Base-by-base conservation (phyloP, 805 yeast genomes). In the Spathaspora passalidarum region DNA sequence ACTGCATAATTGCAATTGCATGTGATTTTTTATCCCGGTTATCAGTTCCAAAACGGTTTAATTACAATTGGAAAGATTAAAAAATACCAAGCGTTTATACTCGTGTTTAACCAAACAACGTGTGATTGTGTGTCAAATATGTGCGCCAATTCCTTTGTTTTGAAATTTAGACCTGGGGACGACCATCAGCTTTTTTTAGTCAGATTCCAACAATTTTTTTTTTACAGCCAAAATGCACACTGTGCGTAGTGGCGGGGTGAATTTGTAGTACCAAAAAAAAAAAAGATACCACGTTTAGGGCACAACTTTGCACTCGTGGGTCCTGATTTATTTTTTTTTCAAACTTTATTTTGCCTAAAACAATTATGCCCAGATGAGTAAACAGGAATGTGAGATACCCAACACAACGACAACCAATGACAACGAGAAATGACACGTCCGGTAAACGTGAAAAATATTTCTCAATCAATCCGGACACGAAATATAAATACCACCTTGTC, bases 261-360 rank as follows among this genome's bases (percentile, higher is more conserved):
- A n/a, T n/a, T n/a, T n/a, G n/a, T 29, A 29, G 4, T 17, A 11
- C 32, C n/a, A n/a, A 25, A 25, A 7, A 7, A 4, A n/a, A 7
- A 25, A 5, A 25, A 25, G 29, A 13, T 29, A 29, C 34, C 34
- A 29, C 34, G 34, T 29, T 29, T 11, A 29, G 14, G n/a, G 34
- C 34, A 29, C 34, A 29, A 29, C 34, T 29, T 29, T 29, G 13
- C 34, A 29, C 34, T 29, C 34, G 34, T 29, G 34, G 34, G 34
- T 13, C 25, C 6, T n/a, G 14, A 29, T 17, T 10, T n/a, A 10
- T 29, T 29, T 13, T 10, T 29, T 29, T 29, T 29, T 29, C 6
- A 29, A 29, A 29, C 16, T 8, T 29, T 13, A 29, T 29, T 29
- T 3, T 29, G 14, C 34, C 34, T 17, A 29, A 29, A 29, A 29